Evolutionary conservation across 2,329 filamentous ascomycete genomes (phyloP), one percentile per base, ranked within the genome.

Genomic region (Fusarium sp.): DNA sequence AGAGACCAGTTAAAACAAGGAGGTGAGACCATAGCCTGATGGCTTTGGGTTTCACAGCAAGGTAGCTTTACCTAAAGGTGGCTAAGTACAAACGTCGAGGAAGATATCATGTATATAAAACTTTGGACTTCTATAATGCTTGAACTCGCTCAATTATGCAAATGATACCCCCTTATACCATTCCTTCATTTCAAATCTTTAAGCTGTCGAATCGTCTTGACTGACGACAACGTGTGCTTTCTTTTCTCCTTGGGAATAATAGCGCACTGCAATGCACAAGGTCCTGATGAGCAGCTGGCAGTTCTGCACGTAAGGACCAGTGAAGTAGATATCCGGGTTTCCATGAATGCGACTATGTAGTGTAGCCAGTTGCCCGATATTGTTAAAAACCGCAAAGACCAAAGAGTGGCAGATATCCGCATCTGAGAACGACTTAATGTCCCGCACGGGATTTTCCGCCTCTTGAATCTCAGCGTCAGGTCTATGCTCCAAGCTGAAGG

Each of bases 201-300:
- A 57, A 8, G 12, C 30, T 35, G 11, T 12, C 3, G 15, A 20
- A 3, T 57, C 31, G 10, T 47, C 41, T 31, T 59, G 38, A 1
- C 26, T 65, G 2, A 67, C 45, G 0, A 71, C 56, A 26, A 73
- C 67, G 30, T 71, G 67, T 0, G 71, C 71, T 18, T 36, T 55
- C 22, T 74, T 74, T 36, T 71, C 62, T 0, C 71, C 71, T 28
- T 51, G 57, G 1, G 62, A 68, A 35, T 73, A 73, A 22, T 73
- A 73, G 5, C 71, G 42, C 5, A 73, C 71, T 10, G 71, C 71
- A 7, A 73, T 74, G 13, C 71, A 73, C 2, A 99, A 86, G 0
- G 96, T 98, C 81, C 97, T 97, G 90, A 99, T 98, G 9, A 96
- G 98, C 83, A 98, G 94, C 18, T 92, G 91, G 81, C 98, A 95